Conservation (phyloP, 306 rosid species). For the Macrotyloma uniflorum region DNA sequence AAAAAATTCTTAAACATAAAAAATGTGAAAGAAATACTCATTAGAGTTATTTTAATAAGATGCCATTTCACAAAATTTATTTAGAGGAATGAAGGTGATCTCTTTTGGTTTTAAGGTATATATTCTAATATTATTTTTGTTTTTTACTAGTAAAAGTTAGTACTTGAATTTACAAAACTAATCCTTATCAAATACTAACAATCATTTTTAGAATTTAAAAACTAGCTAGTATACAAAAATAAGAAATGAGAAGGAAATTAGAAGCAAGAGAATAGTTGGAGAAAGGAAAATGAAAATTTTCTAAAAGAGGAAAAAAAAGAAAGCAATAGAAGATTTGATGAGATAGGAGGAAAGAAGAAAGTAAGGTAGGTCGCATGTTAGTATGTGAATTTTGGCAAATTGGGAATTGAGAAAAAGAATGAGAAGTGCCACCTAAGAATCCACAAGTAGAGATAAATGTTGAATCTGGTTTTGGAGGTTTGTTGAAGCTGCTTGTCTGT, state of each 20-base stretch:
- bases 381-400: constrained; percentile 3
- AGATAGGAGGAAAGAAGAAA: not conserved
- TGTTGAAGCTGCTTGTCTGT: constrained; percentile 50
- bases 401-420: constrained; percentile 30
- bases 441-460: constrained; percentile 57
- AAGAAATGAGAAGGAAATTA: not conserved
- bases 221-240: not conserved
- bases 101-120: no score
- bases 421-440: constrained; percentile 49
- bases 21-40: no score
- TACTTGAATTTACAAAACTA: no score
- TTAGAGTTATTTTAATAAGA: no score
- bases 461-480: constrained; percentile 52
- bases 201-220: no score
- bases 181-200: no score
- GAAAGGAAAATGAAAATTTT: not conserved
- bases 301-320: not conserved
- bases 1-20: no score
- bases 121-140: no score
- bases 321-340: not conserved
- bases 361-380: not conserved
- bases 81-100: no score
- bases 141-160: no score
- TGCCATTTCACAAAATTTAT: no score
- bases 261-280: not conserved